phyloP scores from a whole-genome alignment of 495 filamentous ascomycete genomes.

The Hypomontagnella monticulosa region DNA sequence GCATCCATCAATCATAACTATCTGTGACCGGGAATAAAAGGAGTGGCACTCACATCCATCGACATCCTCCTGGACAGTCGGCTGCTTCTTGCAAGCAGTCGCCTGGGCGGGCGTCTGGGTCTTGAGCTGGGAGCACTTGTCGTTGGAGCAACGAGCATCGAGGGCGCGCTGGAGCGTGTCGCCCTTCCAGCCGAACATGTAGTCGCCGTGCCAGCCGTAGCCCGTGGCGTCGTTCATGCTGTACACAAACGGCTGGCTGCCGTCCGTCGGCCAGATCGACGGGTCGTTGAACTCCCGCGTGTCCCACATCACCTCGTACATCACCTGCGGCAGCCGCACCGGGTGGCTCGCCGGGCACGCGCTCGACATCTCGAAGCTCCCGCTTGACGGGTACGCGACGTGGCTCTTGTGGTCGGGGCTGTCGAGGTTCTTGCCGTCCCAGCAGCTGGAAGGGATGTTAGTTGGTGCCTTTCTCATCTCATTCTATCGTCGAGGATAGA shows the following conservation, averaged over 20 bases:
- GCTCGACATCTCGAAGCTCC: conserved; percentile 44
- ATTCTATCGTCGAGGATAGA: neutral
- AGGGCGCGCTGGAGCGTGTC: conserved; percentile 54
- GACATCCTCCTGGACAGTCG: conserved; percentile 50
- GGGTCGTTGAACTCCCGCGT: conserved; percentile 52
- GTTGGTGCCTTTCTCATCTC: conserved; percentile 11
- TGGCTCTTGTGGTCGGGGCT: conserved; percentile 60
- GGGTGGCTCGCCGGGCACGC: conserved; percentile 54
- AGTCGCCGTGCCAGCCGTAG: conserved; percentile 56
- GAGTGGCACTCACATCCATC: conserved; percentile 49
- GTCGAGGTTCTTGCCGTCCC: conserved; percentile 62
- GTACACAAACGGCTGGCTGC: conserved; percentile 49
- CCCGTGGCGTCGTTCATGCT: conserved; percentile 47
- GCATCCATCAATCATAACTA: neutral
- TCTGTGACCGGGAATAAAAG: neutral
- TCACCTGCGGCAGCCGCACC: conserved; percentile 50
- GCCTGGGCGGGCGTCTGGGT: conserved; percentile 50
- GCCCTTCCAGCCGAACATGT: conserved; percentile 57
- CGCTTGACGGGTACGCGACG: conserved; percentile 39
- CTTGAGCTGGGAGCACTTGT: conserved; percentile 42
- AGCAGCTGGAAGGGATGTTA: conserved; percentile 42
- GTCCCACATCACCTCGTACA: conserved; percentile 59
- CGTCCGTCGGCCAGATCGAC: conserved; percentile 51
- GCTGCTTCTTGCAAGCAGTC: conserved; percentile 51
- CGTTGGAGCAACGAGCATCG: conserved; percentile 50